These are phyloP conservation scores for Endogone sp. DNA, from an alignment of 192 early-diverging fungal species.

Conservation along the genomic window DNA sequence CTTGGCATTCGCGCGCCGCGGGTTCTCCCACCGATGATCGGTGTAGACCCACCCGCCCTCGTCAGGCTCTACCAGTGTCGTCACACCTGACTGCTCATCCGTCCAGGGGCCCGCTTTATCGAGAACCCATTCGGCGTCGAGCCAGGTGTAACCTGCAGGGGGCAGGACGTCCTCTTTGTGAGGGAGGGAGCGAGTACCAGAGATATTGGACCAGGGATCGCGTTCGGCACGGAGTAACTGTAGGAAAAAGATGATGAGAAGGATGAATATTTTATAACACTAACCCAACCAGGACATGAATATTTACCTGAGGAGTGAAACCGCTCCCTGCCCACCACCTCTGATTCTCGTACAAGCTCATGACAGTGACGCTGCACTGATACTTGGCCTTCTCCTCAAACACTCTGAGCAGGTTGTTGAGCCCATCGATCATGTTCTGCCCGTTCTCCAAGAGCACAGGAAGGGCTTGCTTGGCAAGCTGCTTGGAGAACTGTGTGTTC, in stretches of 20 bases:
- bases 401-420: not conserved
- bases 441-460: not conserved
- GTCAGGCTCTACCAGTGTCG: slow-evolving; percentile 26
- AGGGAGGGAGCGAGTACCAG: slow-evolving; percentile 19
- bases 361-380: not conserved
- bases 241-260: not conserved
- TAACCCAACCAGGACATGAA: not conserved
- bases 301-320: slow-evolving; percentile 22
- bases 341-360: slow-evolving; percentile 29
- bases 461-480: not conserved
- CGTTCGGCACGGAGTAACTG: slow-evolving; percentile 24
- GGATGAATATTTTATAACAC: not conserved
- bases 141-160: slow-evolving; percentile 29
- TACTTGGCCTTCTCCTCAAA: not conserved
- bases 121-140: slow-evolving; percentile 24
- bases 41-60: slow-evolving; percentile 39
- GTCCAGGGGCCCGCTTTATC: slow-evolving; percentile 30
- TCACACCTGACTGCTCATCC: slow-evolving; percentile 24
- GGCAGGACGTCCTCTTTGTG: slow-evolving; percentile 22
- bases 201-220: slow-evolving; percentile 26
- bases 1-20: slow-evolving; percentile 1
- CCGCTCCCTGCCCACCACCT: slow-evolving; percentile 24
- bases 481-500: slow-evolving; percentile 55
- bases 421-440: not conserved
- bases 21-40: slow-evolving; percentile 31